These are phyloP conservation scores for Parmelia sp. DNA, from an alignment of 495 filamentous ascomycete genomes.

Conservation along the genomic window DNA sequence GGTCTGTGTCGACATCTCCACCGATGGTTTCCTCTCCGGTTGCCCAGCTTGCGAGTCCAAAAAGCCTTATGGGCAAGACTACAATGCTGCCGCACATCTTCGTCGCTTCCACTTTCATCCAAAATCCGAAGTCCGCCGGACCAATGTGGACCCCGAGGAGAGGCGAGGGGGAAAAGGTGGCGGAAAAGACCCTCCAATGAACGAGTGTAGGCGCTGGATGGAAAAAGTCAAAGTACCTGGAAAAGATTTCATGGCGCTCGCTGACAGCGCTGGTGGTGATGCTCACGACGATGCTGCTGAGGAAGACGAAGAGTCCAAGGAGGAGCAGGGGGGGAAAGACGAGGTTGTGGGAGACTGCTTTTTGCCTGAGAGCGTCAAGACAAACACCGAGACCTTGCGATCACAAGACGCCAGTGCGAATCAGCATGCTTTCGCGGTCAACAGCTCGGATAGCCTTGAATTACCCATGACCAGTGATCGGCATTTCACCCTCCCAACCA, in stretches of 20 bases:
- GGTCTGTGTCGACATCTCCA: constrained; percentile 66
- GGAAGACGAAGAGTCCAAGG: neutral
- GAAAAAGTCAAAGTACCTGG: constrained; percentile 49
- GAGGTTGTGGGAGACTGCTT: neutral
- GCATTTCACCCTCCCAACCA: neutral
- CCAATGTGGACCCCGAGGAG: constrained; percentile 50
- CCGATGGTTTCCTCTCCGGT: constrained; percentile 59
- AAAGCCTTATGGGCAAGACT: constrained; percentile 86
- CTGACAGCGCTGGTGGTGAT: neutral
- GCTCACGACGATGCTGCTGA: constrained; percentile 1
- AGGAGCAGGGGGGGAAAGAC: neutral
- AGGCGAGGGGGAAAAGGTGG: constrained; percentile 79
- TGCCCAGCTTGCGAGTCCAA: constrained; percentile 78
- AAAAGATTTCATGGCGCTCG: constrained; percentile 11
- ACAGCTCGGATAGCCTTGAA: neutral
- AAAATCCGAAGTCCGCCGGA: constrained; percentile 44
- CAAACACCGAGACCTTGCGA: neutral
- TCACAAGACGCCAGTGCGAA: neutral
- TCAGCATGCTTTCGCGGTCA: neutral
- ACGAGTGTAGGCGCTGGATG: constrained; percentile 78
- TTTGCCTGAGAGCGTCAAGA: neutral
- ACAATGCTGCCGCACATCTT: constrained; percentile 91
- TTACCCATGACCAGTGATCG: neutral
- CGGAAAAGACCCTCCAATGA: constrained; percentile 76
- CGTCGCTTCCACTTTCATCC: constrained; percentile 82